Base-by-base conservation (phyloP, 2,329 filamentous ascomycete species). In the Pseudopithomyces chartarum region DNA sequence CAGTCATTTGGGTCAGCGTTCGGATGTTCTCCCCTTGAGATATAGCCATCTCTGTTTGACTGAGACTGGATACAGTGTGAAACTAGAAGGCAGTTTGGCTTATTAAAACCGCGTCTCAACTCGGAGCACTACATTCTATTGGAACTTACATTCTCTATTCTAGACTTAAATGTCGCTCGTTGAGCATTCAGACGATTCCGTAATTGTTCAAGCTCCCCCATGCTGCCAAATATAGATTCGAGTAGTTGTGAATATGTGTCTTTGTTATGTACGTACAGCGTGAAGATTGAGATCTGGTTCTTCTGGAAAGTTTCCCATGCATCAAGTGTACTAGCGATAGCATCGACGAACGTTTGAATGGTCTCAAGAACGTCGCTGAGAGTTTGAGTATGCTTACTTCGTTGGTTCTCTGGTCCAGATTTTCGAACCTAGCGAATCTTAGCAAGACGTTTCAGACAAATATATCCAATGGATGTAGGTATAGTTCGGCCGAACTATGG, bases 321-420 rank as follows among this genome's bases (percentile, higher is more conserved):
- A 19, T 62, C 60, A 2, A 61, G 44, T 8, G 56, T 62, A 17
- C 51, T 53, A 17, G 50, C 45, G 2, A 64, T 53, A 34, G 44
- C 58, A 32, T 60, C 60, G 7, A 53, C 44, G 32, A 63, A 64
- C 2, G 54, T 58, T 13, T 66, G 64, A 13, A 61, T 59, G 1
- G 56, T 64, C n/a, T 57, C 59, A 3, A 64, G 63, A 8, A 64
- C 58, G 19, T 60, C 49, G 39, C 57, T 61, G 1, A 66, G 42
- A 8, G 57, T 61, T 33, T 52, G 45, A 1, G 62, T 66, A 44
- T 61, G 54, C 8, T 40, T 52, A 2, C 55, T 32, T 4, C 13
- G 13, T 29, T 64, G 57, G 33, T 63, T 60, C 43, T 55, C 45
- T 29, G 60, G 61, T 26, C 42, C 33, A 12, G 29, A 38, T 34